phyloP scores from a whole-genome alignment of 2,329 filamentous ascomycete genomes.

The Zalaria sp. region DNA sequence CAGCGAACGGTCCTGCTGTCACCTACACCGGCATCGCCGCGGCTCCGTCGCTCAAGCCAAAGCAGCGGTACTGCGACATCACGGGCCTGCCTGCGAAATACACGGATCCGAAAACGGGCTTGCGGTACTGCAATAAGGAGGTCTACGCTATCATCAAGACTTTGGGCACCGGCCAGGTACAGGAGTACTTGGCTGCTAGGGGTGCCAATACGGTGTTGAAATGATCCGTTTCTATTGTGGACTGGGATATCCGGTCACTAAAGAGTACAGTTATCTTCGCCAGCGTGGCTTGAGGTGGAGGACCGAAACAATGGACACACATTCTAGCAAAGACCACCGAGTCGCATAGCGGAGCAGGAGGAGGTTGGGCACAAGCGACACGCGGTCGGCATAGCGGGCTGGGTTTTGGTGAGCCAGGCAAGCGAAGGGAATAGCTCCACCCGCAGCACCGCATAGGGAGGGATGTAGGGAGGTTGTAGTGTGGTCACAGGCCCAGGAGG shows the following conservation, averaged over 20 bases:
- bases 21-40: constrained; percentile 97
- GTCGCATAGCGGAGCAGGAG: no score
- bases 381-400: no score
- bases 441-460: no score
- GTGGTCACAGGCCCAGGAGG: no score
- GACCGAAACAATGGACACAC: no score
- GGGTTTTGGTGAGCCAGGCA: no score
- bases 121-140: constrained; percentile 88
- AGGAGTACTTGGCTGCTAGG: constrained; percentile 78
- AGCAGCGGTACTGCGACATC: constrained; percentile 88
- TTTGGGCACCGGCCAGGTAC: constrained; percentile 67
- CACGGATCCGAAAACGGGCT: constrained; percentile 82
- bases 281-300: no score
- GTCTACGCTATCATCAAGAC: constrained; percentile 73
- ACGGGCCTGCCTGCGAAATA: constrained; percentile 88
- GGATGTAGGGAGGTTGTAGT: no score
- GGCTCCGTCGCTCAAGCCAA: constrained; percentile 66
- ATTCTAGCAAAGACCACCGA: no score
- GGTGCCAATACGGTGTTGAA: constrained; percentile 90
- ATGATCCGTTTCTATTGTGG: constrained; percentile 30
- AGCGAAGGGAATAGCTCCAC: no score
- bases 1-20: constrained; percentile 34
- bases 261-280: background rate
- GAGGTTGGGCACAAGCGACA: no score
- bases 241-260: no score